These are phyloP conservation scores for Pseudogymnoascus sp. DNA, from an alignment of 2,329 filamentous ascomycete genomes.

Conservation along the genomic window DNA sequence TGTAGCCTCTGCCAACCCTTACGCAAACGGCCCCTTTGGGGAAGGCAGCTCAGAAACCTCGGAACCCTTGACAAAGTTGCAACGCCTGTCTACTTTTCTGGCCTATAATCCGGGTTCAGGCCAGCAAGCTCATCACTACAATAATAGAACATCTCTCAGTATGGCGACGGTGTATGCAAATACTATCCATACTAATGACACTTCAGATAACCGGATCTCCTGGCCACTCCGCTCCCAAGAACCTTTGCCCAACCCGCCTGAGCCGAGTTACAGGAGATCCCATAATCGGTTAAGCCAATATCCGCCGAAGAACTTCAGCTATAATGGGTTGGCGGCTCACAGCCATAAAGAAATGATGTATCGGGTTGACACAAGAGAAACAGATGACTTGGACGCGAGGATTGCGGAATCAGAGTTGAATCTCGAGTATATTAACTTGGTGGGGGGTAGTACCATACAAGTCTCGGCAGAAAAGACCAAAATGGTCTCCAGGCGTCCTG, in stretches of 20 bases:
- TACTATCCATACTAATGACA: not conserved
- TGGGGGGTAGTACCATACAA: not conserved
- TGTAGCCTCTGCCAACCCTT: not conserved
- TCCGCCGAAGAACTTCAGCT: not conserved
- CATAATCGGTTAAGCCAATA: not conserved
- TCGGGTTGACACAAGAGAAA: not conserved
- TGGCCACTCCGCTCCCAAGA: not conserved
- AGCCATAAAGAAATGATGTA: not conserved
- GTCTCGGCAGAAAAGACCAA: not conserved
- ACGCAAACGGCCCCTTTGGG: not conserved
- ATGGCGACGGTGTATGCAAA: constrained; percentile 5
- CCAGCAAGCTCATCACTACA: not conserved
- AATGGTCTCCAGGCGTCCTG: not conserved
- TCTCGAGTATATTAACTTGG: not conserved
- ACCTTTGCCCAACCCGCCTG: not conserved
- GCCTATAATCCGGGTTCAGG: not conserved
- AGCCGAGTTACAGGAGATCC: not conserved
- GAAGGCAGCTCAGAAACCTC: not conserved
- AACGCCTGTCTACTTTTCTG: constrained; percentile 4
- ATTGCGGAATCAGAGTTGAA: not conserved
- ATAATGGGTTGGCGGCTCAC: not conserved
- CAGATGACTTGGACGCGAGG: not conserved
- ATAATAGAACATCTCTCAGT: not conserved
- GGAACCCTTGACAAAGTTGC: not conserved
- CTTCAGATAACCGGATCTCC: not conserved